A percentile compares a stretch with the other conserved stretches of the same genome.
These are phyloP conservation scores for Saccharum spontaneum DNA, from an alignment of 176 grass and related monocot species.

Conservation along the genomic window DNA sequence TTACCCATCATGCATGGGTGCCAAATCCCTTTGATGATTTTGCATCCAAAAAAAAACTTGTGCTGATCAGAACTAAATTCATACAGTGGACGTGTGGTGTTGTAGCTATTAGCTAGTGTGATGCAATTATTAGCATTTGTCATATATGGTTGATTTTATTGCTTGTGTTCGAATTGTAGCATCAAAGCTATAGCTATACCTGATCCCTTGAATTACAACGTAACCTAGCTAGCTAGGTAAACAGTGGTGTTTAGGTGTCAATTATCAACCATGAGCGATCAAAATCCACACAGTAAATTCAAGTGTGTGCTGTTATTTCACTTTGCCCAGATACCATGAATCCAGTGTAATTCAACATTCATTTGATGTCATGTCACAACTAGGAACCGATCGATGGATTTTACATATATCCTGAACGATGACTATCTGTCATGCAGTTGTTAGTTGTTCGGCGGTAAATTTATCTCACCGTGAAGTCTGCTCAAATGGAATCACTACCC, in stretches of 20 bases:
- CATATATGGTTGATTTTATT: too few species aligned
- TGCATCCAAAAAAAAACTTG: not conserved
- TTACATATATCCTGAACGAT: not conserved
- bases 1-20: slow-evolving; percentile 12
- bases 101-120: too few species aligned
- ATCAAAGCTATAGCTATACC: too few species aligned
- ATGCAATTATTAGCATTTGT: too few species aligned
- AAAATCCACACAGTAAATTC: not conserved
- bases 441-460: not conserved
- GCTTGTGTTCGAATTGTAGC: too few species aligned
- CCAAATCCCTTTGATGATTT: not conserved
- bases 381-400: not conserved
- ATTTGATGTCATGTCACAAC: not conserved
- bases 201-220: not conserved
- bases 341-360: not conserved
- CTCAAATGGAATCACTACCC: too few species aligned
- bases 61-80: not conserved
- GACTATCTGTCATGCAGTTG: not conserved
- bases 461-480: too few species aligned
- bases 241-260: not conserved
- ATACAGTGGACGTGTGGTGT: too few species aligned
- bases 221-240: not conserved
- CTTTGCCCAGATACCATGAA: not conserved
- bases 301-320: not conserved
- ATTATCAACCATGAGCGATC: not conserved